phyloP scores from a whole-genome alignment of 2,329 filamentous ascomycete genomes.

The Phialophora expanda region DNA sequence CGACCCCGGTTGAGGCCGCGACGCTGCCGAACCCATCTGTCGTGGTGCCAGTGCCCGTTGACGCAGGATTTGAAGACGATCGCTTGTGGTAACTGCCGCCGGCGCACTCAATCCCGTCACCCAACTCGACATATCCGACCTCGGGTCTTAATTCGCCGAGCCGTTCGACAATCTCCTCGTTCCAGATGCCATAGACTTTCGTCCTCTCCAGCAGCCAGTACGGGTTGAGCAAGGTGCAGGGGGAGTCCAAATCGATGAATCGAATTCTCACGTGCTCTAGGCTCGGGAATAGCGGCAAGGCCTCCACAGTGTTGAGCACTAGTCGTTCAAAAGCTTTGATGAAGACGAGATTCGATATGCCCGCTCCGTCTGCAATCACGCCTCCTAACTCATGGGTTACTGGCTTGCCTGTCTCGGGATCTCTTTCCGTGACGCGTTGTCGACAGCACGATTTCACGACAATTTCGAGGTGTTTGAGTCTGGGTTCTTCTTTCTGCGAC shows the following conservation, averaged over 20 bases:
- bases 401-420: constrained; percentile 36
- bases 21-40: constrained; percentile 1
- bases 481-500: constrained; percentile 48
- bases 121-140: constrained; percentile 65
- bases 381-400: constrained; percentile 35
- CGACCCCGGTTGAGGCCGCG: constrained; percentile 17
- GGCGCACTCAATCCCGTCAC: constrained; percentile 61
- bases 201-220: constrained; percentile 70
- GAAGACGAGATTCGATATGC: constrained; percentile 73
- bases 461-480: constrained; percentile 70
- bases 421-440: constrained; percentile 38
- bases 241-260: constrained; percentile 76
- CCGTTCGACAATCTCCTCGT: constrained; percentile 66
- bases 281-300: constrained; percentile 61
- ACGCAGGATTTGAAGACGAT: constrained; percentile 11
- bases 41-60: constrained; percentile 10
- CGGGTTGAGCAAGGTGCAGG: constrained; percentile 72
- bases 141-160: constrained; percentile 64
- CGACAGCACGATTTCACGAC: constrained; percentile 78
- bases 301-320: constrained; percentile 66
- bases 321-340: constrained; percentile 73
- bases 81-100: constrained; percentile 9
- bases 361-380: constrained; percentile 67
- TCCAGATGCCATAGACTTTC: constrained; percentile 73
- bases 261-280: constrained; percentile 71